These are phyloP conservation scores for Pugionium dolabratum DNA, from an alignment of 345 rosid species.

Conservation along the genomic window DNA sequence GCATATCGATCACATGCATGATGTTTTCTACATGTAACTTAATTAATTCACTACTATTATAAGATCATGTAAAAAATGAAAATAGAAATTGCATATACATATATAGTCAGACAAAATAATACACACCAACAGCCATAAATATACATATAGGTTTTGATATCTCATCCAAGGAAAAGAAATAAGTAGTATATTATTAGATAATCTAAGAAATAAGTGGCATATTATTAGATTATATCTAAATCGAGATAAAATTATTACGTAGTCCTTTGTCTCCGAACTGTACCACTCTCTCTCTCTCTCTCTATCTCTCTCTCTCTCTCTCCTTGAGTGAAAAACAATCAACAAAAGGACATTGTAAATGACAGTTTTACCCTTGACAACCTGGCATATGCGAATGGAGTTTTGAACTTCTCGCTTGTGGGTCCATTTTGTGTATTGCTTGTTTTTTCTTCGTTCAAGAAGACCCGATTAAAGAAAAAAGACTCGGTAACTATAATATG, in stretches of 20 bases:
- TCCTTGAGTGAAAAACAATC: slow-evolving; percentile 1
- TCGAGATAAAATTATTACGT: not conserved
- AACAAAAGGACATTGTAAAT: not conserved
- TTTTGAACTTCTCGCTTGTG: slow-evolving; percentile 30
- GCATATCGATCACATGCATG: not conserved
- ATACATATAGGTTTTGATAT: not conserved
- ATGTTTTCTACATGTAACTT: too few species aligned
- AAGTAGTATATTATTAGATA: not conserved
- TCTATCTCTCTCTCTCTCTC: not conserved
- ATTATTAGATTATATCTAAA: slow-evolving; percentile 13
- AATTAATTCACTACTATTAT: not conserved
- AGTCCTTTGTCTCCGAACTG: slow-evolving; percentile 5
- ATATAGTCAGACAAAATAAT: not conserved
- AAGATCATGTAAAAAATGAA: not conserved
- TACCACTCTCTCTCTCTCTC: not conserved
- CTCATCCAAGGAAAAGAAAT: not conserved
- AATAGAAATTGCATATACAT: not conserved
- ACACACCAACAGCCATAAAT: too few species aligned
- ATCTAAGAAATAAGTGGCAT: not conserved
- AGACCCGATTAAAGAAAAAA: slow-evolving; percentile 20
- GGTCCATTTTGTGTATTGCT: slow-evolving; percentile 22
- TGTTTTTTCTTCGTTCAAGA: slow-evolving; percentile 35
- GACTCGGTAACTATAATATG: not conserved
- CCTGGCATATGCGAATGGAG: slow-evolving; percentile 37
- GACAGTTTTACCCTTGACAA: slow-evolving; percentile 32